Conservation (phyloP, 2,329 filamentous ascomycete species). For the Lasiodiplodia sp. region DNA sequence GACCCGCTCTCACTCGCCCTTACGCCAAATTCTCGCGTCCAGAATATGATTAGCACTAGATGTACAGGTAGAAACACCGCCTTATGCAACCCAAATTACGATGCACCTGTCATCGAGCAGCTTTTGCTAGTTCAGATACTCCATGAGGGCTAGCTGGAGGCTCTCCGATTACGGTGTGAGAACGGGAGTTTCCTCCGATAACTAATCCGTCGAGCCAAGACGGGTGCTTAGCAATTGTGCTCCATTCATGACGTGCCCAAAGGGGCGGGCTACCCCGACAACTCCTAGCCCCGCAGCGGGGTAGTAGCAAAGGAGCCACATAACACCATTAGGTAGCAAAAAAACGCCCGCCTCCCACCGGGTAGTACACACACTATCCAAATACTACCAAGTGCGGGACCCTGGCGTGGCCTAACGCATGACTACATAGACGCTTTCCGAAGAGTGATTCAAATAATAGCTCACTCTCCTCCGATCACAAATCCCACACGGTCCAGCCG, state of each 20-base stretch:
- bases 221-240: slow-evolving; percentile 7
- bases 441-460: not conserved
- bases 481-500: too few species aligned
- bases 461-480: not conserved
- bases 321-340: not conserved
- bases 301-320: not conserved
- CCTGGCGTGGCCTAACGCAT: not conserved
- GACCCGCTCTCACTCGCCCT: not conserved
- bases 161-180: too few species aligned
- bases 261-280: not conserved
- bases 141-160: not conserved
- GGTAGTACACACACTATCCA: not conserved
- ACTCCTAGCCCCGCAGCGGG: slow-evolving; percentile 15
- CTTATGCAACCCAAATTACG: not conserved
- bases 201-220: not conserved
- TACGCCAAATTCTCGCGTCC: not conserved
- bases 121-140: too few species aligned
- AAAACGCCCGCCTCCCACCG: not conserved
- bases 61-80: not conserved
- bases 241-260: not conserved
- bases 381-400: not conserved
- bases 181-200: not conserved
- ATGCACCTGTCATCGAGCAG: not conserved
- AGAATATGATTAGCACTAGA: not conserved
- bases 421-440: not conserved